Percentiles rank a stretch among this genome's conserved stretches.
Conservation (phyloP, 495 filamentous ascomycete genomes). For the Letharia columbiana region DNA sequence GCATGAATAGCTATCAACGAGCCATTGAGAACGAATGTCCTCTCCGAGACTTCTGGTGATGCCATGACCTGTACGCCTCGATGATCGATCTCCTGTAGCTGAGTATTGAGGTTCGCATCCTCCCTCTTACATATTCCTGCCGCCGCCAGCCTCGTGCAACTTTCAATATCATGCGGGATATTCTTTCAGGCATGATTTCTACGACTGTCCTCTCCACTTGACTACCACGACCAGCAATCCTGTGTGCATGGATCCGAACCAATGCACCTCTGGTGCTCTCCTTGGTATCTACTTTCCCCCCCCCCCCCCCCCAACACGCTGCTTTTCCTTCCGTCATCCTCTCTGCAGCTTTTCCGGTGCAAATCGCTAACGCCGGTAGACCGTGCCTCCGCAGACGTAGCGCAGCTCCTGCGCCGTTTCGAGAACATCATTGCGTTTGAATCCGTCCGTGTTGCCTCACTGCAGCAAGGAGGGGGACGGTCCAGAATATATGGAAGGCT, state of each 20-base stretch:
- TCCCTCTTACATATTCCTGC: neutral
- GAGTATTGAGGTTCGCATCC: neutral
- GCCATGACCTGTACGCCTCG: neutral
- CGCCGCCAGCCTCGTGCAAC: neutral
- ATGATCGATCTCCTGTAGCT: too few relatives aligned
- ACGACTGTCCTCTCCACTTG: neutral
- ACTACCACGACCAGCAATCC: neutral
- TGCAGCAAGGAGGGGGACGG: neutral
- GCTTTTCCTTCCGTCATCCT: too few relatives aligned
- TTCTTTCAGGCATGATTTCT: neutral
- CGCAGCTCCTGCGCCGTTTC: conserved; percentile 51
- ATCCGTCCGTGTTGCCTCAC: conserved; percentile 35
- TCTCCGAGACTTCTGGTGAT: neutral
- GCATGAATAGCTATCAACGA: conserved; percentile 11
- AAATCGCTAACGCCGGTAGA: conserved; percentile 30
- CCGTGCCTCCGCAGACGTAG: conserved; percentile 46
- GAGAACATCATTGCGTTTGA: conserved; percentile 53
- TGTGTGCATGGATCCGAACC: conserved; percentile 21
- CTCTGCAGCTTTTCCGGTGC: neutral
- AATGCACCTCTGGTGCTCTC: conserved; percentile 23
- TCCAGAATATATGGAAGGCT: neutral
- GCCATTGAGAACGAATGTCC: neutral
- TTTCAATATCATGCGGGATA: neutral
- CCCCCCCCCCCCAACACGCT: neutral
- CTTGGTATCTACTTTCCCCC: conserved; percentile 13